Conservation (phyloP, 129 eudicot species). For the Chrysanthemum lavandulifolium region DNA sequence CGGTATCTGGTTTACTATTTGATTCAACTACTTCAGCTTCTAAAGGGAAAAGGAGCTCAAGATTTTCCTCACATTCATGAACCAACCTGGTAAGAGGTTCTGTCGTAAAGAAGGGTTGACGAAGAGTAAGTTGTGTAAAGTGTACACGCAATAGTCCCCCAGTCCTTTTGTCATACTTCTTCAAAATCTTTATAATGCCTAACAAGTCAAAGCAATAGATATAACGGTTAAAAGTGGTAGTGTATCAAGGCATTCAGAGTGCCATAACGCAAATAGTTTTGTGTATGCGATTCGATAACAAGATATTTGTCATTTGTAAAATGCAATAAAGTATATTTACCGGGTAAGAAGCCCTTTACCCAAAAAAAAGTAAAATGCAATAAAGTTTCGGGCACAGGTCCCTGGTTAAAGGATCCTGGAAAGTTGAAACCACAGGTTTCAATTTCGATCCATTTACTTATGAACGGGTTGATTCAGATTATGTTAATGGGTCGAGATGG, state of each 20-base stretch:
- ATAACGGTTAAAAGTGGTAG: not conserved
- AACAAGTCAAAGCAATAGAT: constrained; percentile 2
- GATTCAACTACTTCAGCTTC: constrained; percentile 20
- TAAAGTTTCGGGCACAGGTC: no score
- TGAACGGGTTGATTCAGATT: not conserved
- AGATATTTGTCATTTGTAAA: no score
- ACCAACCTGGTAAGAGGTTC: constrained; percentile 20
- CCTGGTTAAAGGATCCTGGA: no score
- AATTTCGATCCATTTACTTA: not conserved
- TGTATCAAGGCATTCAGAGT: not conserved
- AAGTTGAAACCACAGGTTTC: not conserved
- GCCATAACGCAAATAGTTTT: no score
- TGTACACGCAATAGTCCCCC: constrained; percentile 13
- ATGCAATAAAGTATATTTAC: no score
- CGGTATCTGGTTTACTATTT: not conserved
- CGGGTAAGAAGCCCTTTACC: no score
- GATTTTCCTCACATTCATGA: constrained; percentile 18
- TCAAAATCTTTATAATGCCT: constrained; percentile 21
- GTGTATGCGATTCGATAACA: no score
- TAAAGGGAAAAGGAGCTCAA: constrained; percentile 17
- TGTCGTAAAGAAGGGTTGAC: constrained; percentile 17
- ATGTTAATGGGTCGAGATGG: not conserved
- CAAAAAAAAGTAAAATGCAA: no score
- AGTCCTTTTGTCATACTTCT: constrained; percentile 19
- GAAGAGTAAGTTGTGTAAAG: constrained; percentile 14